Evolutionary conservation across 176 grass and related monocot genomes (phyloP).

Genomic region (Oryza glumipatula): DNA sequence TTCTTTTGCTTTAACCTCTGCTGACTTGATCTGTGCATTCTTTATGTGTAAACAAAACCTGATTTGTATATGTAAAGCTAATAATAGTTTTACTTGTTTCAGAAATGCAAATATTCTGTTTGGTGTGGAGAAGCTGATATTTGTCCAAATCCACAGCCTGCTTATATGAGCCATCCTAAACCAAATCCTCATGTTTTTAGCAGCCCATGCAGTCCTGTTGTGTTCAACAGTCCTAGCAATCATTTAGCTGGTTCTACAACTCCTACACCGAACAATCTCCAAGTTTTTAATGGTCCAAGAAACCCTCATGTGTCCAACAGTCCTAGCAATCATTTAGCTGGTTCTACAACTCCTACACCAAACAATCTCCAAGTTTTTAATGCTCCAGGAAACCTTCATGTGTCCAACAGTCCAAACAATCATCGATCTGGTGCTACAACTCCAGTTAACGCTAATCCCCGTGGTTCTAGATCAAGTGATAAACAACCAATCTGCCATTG

Average conservation of each 20-base stretch:
- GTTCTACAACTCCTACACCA: not conserved
- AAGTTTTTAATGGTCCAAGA: not conserved
- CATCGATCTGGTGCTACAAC: not conserved
- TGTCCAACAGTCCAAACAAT: not conserved
- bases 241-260: not conserved
- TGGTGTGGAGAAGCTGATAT: conserved; percentile 43
- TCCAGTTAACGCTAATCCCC: conserved; percentile 36
- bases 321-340: not conserved
- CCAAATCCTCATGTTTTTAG: not conserved
- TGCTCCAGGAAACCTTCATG: not conserved
- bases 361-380: not conserved
- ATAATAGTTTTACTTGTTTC: conserved; percentile 31
- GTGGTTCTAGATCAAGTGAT: conserved; percentile 28
- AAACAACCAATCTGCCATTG: conserved; percentile 50
- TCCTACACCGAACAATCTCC: not conserved
- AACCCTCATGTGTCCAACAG: not conserved
- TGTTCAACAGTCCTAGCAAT: conserved; percentile 11
- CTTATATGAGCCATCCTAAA: conserved; percentile 30
- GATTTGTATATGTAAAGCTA: conserved; percentile 9
- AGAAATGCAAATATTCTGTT: conserved; percentile 48
- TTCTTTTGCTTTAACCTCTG: not conserved
- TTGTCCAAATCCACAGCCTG: conserved; percentile 23
- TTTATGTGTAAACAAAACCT: not conserved
- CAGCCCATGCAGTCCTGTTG: not conserved
- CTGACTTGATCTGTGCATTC: not conserved